Evolutionary conservation across 805 yeast genomes (phyloP), one percentile per base, ranked within the genome.

Genomic region (Metschnikowia bowlesiae): DNA sequence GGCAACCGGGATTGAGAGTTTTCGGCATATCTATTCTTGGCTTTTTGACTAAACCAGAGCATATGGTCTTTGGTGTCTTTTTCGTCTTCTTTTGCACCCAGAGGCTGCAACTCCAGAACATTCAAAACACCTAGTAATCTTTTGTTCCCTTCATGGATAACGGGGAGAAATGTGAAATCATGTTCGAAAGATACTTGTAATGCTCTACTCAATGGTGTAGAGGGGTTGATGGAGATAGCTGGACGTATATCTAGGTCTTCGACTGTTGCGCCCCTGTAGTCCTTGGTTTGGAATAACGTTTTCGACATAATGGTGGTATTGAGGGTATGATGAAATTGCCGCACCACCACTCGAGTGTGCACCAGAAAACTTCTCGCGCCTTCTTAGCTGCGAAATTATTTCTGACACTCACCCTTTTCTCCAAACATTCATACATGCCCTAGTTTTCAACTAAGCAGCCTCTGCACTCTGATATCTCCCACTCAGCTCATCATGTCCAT

Each of bases 201-300:
- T 9, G 84, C 85, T 43, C 70, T 71, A n/a, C 63, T 65, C 35
- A 81, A 62, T 7, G 69, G 68, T 8, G 81, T 76, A 14, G 69
- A 61, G 1, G 83, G 83, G 44, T 71, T 70, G 31, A 81, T 75
- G 9, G 82, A 72, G 32, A 79, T 64, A 22, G 84, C 84, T 1
- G 85, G 85, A 39, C 76, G 75, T 44, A 80, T 72, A 60, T 81
- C 83, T 52, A 81, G 71, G 56, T 81, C 85, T 60, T 81, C 85
- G 6, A 81, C 74, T 2, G 82, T 78, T 10, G 85, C 84, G 0
- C 78, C 78, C 13, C 77, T 63, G 55, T 73, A 73, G 60, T 73
- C 77, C 40, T 68, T 57, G 26, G 57, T 57, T 45, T 64, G 69
- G 56, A 70, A 70, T 32, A 65, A 55, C 9, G 43, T 29, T 9